A percentile compares a stretch with the other conserved stretches of the same genome.
These are phyloP conservation scores for Penicillium waksmanii DNA, from an alignment of 495 filamentous ascomycete species.

Conservation along the genomic window DNA sequence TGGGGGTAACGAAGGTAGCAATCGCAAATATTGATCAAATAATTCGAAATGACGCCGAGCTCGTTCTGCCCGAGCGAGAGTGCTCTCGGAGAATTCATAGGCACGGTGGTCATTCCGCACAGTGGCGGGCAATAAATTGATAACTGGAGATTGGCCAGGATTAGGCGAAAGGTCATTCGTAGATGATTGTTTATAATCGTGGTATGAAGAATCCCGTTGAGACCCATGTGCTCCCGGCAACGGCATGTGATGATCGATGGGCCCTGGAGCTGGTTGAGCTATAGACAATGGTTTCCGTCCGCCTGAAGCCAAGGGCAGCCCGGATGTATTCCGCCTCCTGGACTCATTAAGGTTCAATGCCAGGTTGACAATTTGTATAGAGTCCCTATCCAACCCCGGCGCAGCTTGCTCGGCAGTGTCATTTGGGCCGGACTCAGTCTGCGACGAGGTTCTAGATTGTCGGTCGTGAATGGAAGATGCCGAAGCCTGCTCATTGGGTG, in stretches of 20 bases:
- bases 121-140: slow-evolving; percentile 36
- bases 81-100: slow-evolving; percentile 76
- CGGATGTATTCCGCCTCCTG: slow-evolving; percentile 58
- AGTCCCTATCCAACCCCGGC: slow-evolving; percentile 66
- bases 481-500: slow-evolving; percentile 11
- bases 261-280: slow-evolving; percentile 27
- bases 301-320: slow-evolving; percentile 55
- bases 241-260: slow-evolving; percentile 24
- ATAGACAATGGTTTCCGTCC: slow-evolving; percentile 49
- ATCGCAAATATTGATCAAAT: slow-evolving; percentile 74
- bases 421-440: slow-evolving; percentile 11
- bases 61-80: slow-evolving; percentile 75
- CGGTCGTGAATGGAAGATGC: slow-evolving; percentile 11
- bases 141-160: slow-evolving; percentile 28
- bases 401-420: slow-evolving; percentile 17
- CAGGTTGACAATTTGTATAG: slow-evolving; percentile 86
- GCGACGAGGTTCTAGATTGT: slow-evolving; percentile 19
- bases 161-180: slow-evolving; percentile 21
- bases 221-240: slow-evolving; percentile 19
- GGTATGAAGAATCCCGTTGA: slow-evolving; percentile 22
- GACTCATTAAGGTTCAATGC: slow-evolving; percentile 88
- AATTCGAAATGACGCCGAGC: slow-evolving; percentile 80
- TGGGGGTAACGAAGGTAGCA: slow-evolving; percentile 75
- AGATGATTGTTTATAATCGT: slow-evolving; percentile 20
- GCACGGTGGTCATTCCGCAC: slow-evolving; percentile 36